Base-by-base conservation (phyloP, 257 asterid genomes). In the Nicotiana tabacum region DNA sequence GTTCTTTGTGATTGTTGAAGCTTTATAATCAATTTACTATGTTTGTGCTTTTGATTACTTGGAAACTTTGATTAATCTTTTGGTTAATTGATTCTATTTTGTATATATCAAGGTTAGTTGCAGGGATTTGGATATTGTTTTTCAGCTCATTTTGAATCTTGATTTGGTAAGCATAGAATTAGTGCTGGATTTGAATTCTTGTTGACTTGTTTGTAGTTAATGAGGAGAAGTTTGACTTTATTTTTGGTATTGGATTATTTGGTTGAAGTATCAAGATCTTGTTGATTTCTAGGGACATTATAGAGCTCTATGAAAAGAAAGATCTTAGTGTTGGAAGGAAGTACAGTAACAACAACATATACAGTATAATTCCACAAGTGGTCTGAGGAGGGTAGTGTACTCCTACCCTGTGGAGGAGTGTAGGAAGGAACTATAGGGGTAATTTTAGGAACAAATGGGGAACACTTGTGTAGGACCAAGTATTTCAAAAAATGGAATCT, bases 381-480 rank as follows among this genome's bases (percentile, higher is more conserved):
- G 46, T 39, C 2, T 6, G 46, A 39, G 48, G 0, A 32, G 10
- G 48, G 48, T 39, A 39, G 46, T 39, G 46, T 6, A 39, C 9
- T 2, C 35, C 0, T 32, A 32, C 33, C 3, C 33, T 32, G 33
- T 32, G 33, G 33, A 32, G 33, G 46, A 18, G n/a, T 16, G 17
- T 4, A 53, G 56, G 13, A n/a, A 32, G 30, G 66, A 77, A 48
- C n/a, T 77, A 77, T 29, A 27, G 35, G 21, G 11, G 21, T 35
- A 60, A 11, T 35, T 37, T 15, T 43, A 51, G 72, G 64, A 70
- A n/a, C 57, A 33, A 46, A 82, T 82, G 84, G 84, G 84, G 53
- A 82, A 82, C 66, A 82, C 81, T 70, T 82, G 81, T 70, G 81
- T 82, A 53, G 84, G 84, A 6, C 84, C 84, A 46, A 82, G 81